A percentile compares a stretch with the other conserved stretches of the same genome.
Conservation (phyloP, 129 eudicot genomes). For the Flaveria linearis region DNA sequence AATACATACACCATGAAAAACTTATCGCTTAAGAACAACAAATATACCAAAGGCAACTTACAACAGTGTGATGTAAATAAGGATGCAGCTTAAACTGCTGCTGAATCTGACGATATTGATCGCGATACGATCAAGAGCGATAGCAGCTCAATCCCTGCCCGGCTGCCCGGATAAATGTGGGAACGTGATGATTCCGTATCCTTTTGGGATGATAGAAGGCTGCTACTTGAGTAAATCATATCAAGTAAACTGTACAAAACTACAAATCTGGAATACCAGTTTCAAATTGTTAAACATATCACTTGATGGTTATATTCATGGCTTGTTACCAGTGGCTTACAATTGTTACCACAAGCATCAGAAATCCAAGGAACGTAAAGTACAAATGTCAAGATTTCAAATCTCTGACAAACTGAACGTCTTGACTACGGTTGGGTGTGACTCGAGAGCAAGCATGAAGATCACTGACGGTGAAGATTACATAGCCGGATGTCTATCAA, state of each 20-base stretch:
- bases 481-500: conserved; percentile 26
- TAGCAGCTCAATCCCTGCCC: conserved; percentile 23
- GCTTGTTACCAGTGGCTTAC: conserved; percentile 18
- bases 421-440: conserved; percentile 37
- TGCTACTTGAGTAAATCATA: conserved; percentile 34
- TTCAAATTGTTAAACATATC: conserved; percentile 19
- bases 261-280: conserved; percentile 20
- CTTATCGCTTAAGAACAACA: background rate
- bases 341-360: conserved; percentile 21
- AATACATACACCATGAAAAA: no score
- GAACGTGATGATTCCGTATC: conserved; percentile 27
- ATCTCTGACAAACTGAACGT: conserved; percentile 14
- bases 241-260: conserved; percentile 24
- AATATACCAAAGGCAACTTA: conserved; percentile 1
- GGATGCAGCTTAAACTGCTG: background rate
- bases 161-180: conserved; percentile 35
- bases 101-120: conserved; percentile 1
- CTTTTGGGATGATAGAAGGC: conserved; percentile 28
- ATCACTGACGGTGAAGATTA: background rate
- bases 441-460: conserved; percentile 31
- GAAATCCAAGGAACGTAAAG: background rate
- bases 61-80: background rate
- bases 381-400: conserved; percentile 16
- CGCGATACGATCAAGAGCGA: background rate
- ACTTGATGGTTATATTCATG: conserved; percentile 25